phyloP scores from a whole-genome alignment of 2,329 filamentous ascomycete genomes.

The Alternaria rosae region DNA sequence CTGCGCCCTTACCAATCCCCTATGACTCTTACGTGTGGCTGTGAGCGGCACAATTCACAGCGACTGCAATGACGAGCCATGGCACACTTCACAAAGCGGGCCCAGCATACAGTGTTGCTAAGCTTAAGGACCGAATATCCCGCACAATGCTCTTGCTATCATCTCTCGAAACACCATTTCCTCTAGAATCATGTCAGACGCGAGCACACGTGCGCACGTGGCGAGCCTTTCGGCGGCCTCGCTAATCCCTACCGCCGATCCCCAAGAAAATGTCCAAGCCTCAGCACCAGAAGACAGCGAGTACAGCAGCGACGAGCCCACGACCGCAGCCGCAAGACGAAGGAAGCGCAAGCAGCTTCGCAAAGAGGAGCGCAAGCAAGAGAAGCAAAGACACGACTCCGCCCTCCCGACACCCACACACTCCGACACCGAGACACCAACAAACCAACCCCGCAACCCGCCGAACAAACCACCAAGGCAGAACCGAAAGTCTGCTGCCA shows the following conservation, averaged over 20 bases:
- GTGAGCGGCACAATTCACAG: conserved; percentile 33
- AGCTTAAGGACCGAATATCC: neutral
- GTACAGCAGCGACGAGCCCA: conserved; percentile 11
- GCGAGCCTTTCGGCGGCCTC: conserved; percentile 21
- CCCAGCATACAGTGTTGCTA: neutral
- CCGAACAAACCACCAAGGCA: conserved; percentile 25
- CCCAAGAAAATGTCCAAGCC: conserved; percentile 28
- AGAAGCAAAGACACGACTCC: conserved; percentile 22
- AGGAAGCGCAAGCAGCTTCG: conserved; percentile 36
- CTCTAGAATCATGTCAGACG: conserved; percentile 29
- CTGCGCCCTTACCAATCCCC: conserved; percentile 43
- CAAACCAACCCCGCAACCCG: conserved; percentile 13
- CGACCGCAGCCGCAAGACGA: neutral
- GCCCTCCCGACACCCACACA: conserved; percentile 24
- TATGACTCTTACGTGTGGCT: conserved; percentile 49
- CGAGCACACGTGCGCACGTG: conserved; percentile 48
- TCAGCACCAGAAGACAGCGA: conserved; percentile 12
- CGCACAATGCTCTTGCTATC: neutral
- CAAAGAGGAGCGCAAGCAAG: conserved; percentile 36
- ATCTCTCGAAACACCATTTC: neutral
- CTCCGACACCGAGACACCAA: conserved; percentile 26
- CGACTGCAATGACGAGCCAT: conserved; percentile 10
- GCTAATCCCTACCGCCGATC: conserved; percentile 30
- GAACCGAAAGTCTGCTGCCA: neutral
- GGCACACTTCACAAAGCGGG: neutral